phyloP scores from a whole-genome alignment of 768 basidiomycete species.

The Multifurca ochricompacta region DNA sequence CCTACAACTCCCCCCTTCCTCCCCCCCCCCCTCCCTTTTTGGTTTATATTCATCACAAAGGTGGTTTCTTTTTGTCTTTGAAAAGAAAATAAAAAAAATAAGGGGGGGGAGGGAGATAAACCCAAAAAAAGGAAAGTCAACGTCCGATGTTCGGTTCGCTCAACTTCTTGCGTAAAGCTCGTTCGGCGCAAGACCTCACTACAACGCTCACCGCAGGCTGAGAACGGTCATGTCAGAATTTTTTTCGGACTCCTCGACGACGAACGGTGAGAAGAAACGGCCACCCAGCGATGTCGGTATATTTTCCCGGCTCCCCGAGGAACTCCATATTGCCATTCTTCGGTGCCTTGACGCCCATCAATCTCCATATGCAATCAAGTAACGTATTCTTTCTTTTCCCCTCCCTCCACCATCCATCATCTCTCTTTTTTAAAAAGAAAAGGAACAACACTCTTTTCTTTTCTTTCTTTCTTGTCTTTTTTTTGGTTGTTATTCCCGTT shows the following conservation, averaged over 20 bases:
- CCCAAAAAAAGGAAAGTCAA: not conserved
- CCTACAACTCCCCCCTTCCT: too few relatives aligned
- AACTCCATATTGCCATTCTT: not conserved
- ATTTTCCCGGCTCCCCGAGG: not conserved
- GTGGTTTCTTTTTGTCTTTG: too few relatives aligned
- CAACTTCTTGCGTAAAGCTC: not conserved
- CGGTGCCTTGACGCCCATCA: not conserved
- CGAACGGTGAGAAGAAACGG: not conserved
- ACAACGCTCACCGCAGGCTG: not conserved
- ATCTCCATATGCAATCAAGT: constrained; percentile 1
- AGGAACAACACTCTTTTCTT: too few relatives aligned
- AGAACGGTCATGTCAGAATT: not conserved
- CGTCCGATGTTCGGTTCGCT: not conserved
- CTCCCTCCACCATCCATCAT: too few relatives aligned
- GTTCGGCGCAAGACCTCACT: not conserved
- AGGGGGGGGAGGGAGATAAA: too few relatives aligned
- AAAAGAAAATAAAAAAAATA: too few relatives aligned
- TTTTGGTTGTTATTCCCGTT: not conserved
- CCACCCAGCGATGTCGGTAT: not conserved
- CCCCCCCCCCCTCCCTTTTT: too few relatives aligned
- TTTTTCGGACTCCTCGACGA: not conserved
- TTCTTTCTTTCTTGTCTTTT: not conserved
- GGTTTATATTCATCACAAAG: too few relatives aligned
- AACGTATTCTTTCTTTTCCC: not conserved
- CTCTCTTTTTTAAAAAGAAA: too few relatives aligned